Base-by-base conservation (phyloP, 768 basidiomycete species). In the Naganishia friedmannii region DNA sequence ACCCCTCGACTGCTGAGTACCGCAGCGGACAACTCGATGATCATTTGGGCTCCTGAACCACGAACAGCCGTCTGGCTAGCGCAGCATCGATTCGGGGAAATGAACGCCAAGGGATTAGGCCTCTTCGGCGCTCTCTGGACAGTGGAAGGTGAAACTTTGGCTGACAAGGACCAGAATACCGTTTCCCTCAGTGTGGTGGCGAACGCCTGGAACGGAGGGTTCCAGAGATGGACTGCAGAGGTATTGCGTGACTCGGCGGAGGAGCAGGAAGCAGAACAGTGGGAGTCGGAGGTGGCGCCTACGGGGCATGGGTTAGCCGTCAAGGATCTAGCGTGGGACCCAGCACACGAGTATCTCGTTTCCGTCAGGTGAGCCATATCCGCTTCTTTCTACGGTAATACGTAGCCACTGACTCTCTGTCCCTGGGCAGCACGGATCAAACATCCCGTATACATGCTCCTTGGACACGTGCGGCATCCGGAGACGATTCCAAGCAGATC, bases 161-260 rank as follows among this genome's bases (percentile, higher is more conserved):
- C 29, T 2, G 19, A 13, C 39, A 37, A 23, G 34, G 57, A 37
- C n/a, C 15, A 23, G 60, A 63, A 46, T 23, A 13, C 21, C 13
- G n/a, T 8, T 4, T 48, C 89, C 0, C 76, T 79, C 28, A 88
- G 91, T 51, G 89, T 87, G 0, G 76, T 95, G 21, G 90, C 90
- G 2, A 91, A 89, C 87, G 94, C 93, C 0, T 99, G 96, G 96
- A 88, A 88, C 58, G 96, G 96, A 37, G 90, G 92, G 0, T 94
- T 92, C 89, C 85, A 95, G 74, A 85, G 92, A 37, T 99, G 96
- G 95, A 46, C 31, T 53, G 21, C 65, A 17, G 72, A 72, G 21
- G 73, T 69, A 5, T 98, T 94, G 95, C 39, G 42, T 54, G 17
- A 63, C 12, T 71, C 69, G 15, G 72, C 66, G 3, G 68, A 67